Conservation (phyloP, 352 stramenopile species). For the Saprolegnia diclina region DNA sequence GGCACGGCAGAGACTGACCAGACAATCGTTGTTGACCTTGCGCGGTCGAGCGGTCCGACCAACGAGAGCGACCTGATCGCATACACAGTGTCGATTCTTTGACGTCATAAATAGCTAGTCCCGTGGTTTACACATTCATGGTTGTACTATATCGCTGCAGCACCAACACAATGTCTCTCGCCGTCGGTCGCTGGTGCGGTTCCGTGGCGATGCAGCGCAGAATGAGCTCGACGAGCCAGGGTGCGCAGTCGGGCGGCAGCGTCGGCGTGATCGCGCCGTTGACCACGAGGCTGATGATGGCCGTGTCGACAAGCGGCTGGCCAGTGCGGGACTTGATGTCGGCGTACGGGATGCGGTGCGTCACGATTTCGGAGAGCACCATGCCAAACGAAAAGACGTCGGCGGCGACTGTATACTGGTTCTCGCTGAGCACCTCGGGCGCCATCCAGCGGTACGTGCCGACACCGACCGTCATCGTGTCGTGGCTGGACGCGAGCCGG, state of each 20-base stretch:
- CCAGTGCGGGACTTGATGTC: constrained; percentile 33
- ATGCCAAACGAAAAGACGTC: constrained; percentile 61
- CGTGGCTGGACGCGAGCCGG: background rate
- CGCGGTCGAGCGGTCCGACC: too few relatives aligned
- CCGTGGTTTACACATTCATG: too few relatives aligned
- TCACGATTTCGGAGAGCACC: constrained; percentile 52
- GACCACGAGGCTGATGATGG: constrained; percentile 42
- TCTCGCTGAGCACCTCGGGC: constrained; percentile 48
- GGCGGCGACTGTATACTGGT: constrained; percentile 42
- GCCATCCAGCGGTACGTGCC: constrained; percentile 55
- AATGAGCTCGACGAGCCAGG: constrained; percentile 34
- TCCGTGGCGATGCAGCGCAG: constrained; percentile 35
- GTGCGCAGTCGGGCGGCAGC: constrained; percentile 35
- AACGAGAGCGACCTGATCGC: too few relatives aligned
- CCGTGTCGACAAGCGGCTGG: constrained; percentile 38
- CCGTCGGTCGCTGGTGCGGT: constrained; percentile 35
- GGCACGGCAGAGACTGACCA: too few relatives aligned
- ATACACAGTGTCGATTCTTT: too few relatives aligned
- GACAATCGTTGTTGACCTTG: too few relatives aligned
- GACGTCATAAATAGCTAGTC: too few relatives aligned
- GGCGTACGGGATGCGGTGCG: constrained; percentile 46
- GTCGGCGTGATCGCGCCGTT: constrained; percentile 32
- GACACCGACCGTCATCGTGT: constrained; percentile 47
- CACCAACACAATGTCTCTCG: background rate
- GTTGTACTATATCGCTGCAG: too few relatives aligned